Evolutionary conservation across 2,329 filamentous ascomycete species (phyloP).

Genomic region (Talaromyces verruculosus): DNA sequence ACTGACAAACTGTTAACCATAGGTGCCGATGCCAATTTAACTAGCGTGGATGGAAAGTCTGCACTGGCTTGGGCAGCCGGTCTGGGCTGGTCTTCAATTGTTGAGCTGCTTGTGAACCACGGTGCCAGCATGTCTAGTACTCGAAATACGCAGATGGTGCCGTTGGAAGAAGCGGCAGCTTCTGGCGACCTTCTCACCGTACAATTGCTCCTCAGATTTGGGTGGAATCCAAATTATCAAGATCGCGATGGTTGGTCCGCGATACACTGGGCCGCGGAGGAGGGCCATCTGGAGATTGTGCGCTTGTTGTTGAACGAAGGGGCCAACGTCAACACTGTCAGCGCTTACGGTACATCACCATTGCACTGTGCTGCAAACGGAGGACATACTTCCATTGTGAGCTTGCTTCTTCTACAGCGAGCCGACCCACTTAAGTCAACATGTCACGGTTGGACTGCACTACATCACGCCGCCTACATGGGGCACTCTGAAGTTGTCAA

Average conservation of each 20-base stretch:
- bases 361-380: not conserved
- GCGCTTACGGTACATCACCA: not conserved
- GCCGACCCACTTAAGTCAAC: not conserved
- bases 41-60: not conserved
- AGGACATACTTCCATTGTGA: not conserved
- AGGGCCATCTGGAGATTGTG: not conserved
- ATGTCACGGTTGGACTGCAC: not conserved
- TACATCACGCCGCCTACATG: no score
- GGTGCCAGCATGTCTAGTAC: not conserved
- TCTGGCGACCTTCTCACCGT: not conserved
- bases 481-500: no score
- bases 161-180: not conserved
- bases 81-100: not conserved
- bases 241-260: not conserved
- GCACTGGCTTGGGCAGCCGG: not conserved
- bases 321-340: not conserved
- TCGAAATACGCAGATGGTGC: not conserved
- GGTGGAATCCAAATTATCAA: not conserved
- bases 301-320: not conserved
- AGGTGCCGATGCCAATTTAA: not conserved
- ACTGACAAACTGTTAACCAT: not conserved
- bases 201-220: not conserved
- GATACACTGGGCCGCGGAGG: not conserved
- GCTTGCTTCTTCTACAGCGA: not conserved
- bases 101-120: not conserved